Percentiles rank a stretch among this genome's conserved stretches.
Conservation (phyloP, 345 rosid genomes). For the Eucalyptus victrix region DNA sequence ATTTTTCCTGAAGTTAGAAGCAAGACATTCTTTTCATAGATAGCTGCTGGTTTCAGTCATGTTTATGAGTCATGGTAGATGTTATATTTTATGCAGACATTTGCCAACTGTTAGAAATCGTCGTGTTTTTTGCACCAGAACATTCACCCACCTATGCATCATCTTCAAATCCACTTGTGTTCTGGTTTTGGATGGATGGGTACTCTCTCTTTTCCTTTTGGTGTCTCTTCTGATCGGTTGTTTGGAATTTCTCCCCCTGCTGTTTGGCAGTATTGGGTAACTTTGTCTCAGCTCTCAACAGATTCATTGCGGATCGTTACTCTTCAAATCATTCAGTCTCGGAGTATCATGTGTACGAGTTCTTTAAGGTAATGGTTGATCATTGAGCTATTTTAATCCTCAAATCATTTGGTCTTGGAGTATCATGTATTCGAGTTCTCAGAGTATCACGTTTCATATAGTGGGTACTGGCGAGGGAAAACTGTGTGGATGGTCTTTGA, state of each 20-base stretch:
- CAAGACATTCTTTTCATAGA: background rate
- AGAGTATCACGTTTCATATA: background rate
- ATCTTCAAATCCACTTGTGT: background rate
- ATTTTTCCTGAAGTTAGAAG: background rate
- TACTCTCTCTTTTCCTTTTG: background rate
- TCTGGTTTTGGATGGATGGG: background rate
- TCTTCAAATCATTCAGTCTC: conserved; percentile 60
- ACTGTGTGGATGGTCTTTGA: background rate
- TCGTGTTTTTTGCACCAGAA: background rate
- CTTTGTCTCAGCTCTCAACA: conserved; percentile 90
- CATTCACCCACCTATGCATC: background rate
- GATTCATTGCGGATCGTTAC: conserved; percentile 85
- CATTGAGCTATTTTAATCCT: background rate
- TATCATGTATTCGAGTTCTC: background rate
- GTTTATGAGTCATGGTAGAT: background rate
- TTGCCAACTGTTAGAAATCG: background rate
- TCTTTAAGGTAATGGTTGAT: conserved; percentile 59
- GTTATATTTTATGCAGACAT: background rate
- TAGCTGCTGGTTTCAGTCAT: background rate
- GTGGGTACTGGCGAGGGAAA: background rate
- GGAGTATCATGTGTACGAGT: conserved; percentile 92
- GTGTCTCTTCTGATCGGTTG: background rate
- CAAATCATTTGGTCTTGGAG: background rate
- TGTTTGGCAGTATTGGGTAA: conserved; percentile 71
- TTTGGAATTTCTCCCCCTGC: background rate